Conservation (phyloP, 2,329 filamentous ascomycete species). For the Stemphylium vesicarium region DNA sequence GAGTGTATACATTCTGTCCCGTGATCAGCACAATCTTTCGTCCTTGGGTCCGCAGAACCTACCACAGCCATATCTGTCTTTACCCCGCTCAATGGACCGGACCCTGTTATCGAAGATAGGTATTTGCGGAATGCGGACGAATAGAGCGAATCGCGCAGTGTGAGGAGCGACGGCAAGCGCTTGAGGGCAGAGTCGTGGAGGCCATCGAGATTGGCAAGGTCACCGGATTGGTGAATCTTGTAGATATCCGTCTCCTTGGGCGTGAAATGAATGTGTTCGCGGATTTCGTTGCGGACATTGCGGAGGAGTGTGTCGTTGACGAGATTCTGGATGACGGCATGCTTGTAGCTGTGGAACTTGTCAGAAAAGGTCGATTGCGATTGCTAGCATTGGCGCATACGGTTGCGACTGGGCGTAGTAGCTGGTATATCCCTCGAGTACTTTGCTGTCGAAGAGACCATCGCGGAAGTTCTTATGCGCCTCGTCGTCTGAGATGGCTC, state of each 20-base stretch:
- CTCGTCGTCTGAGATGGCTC: slow-evolving; percentile 50
- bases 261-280: slow-evolving; percentile 89
- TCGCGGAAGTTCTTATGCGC: slow-evolving; percentile 49
- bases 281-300: slow-evolving; percentile 85
- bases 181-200: slow-evolving; percentile 84
- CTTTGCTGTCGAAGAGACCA: slow-evolving; percentile 47
- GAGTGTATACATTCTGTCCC: slow-evolving; percentile 82
- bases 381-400: slow-evolving; percentile 31
- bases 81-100: slow-evolving; percentile 83
- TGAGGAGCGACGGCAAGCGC: slow-evolving; percentile 86
- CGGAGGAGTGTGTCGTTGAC: slow-evolving; percentile 84
- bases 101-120: slow-evolving; percentile 82
- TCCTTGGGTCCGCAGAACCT: slow-evolving; percentile 11
- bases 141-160: slow-evolving; percentile 93
- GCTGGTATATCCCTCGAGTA: slow-evolving; percentile 43
- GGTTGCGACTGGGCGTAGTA: slow-evolving; percentile 49
- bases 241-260: slow-evolving; percentile 99
- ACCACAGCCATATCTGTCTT: slow-evolving; percentile 98
- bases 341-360: slow-evolving; percentile 70
- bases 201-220: slow-evolving; percentile 94
- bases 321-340: slow-evolving; percentile 84
- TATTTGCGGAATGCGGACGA: slow-evolving; percentile 88
- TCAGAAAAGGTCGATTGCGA: slow-evolving; percentile 10
- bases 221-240: slow-evolving; percentile 98
- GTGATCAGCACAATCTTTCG: slow-evolving; percentile 18